Evolutionary conservation across 2,329 filamentous ascomycete genomes (phyloP).

Genomic region (Lasiodiplodia sp.): DNA sequence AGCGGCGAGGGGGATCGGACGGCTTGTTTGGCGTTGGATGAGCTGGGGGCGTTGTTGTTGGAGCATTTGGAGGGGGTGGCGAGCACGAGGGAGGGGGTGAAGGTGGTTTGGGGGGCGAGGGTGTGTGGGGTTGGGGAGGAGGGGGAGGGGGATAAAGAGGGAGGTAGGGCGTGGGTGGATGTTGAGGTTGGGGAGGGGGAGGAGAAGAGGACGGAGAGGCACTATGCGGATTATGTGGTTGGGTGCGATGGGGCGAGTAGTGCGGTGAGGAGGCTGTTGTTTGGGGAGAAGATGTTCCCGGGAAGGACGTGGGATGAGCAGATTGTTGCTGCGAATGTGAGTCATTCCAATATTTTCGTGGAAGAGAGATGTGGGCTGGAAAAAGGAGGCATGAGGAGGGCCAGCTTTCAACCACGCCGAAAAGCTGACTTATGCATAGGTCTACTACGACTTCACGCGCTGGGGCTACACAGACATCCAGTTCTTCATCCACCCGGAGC

Average conservation of each 20-base stretch:
- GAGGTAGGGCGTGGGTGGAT: conserved; percentile 38
- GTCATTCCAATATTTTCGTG: conserved; percentile 30
- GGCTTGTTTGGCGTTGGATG: conserved; percentile 43
- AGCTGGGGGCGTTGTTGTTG: conserved; percentile 39
- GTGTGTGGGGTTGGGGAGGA: conserved; percentile 42
- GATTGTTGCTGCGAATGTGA: conserved; percentile 68
- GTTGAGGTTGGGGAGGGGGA: conserved; percentile 35
- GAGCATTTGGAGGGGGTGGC: conserved; percentile 37
- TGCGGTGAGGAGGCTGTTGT: conserved; percentile 41
- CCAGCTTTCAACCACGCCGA: too few relatives aligned
- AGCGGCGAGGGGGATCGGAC: conserved; percentile 38
- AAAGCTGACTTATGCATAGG: conserved; percentile 46
- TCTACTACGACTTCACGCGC: conserved; percentile 64
- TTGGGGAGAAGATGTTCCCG: conserved; percentile 54
- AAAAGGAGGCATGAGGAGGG: neutral
- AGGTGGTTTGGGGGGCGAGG: conserved; percentile 44
- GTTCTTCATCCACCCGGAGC: conserved; percentile 67
- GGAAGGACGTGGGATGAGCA: conserved; percentile 67
- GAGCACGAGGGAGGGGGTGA: conserved; percentile 33
- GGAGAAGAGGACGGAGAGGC: conserved; percentile 30
- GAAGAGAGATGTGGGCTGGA: neutral
- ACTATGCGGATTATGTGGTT: conserved; percentile 43
- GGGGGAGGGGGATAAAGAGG: conserved; percentile 38
- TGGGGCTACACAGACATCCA: conserved; percentile 64
- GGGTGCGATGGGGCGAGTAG: conserved; percentile 46